These are phyloP conservation scores for Fusarium torulosum DNA, from an alignment of 2,329 filamentous ascomycete species.

Conservation along the genomic window DNA sequence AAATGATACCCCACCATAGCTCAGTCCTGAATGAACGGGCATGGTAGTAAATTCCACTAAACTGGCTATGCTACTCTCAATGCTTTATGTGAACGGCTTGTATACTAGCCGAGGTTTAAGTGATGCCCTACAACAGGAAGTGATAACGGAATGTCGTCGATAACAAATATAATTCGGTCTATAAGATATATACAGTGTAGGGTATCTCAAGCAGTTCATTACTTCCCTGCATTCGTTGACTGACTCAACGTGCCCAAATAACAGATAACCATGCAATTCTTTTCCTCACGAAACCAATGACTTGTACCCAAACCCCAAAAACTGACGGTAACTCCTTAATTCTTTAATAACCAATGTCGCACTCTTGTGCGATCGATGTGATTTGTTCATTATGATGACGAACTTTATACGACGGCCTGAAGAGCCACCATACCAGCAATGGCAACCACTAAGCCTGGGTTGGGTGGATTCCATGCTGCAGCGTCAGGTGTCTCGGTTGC, in stretches of 20 bases:
- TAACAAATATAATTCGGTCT: constrained; percentile 3
- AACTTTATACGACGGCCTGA: constrained; percentile 11
- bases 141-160: too few relatives aligned
- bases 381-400: not conserved
- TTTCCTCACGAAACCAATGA: constrained; percentile 10
- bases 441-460: constrained; percentile 14
- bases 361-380: not conserved
- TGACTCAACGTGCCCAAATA: not conserved
- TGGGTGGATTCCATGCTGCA: constrained; percentile 30
- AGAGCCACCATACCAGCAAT: constrained; percentile 30
- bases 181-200: constrained; percentile 12
- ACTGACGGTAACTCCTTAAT: not conserved
- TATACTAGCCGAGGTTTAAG: not conserved
- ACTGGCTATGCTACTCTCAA: not conserved
- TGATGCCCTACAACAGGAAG: too few relatives aligned
- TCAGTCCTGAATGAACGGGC: not conserved
- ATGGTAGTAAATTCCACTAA: constrained; percentile 1
- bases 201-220: constrained; percentile 27
- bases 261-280: constrained; percentile 18
- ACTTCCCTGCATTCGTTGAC: not conserved
- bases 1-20: constrained; percentile 42
- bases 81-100: not conserved
- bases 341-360: constrained; percentile 3
- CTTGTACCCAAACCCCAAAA: not conserved
- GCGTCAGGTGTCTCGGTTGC: constrained; percentile 53